A percentile compares a stretch with the other conserved stretches of the same genome.
These are phyloP conservation scores for Sporothrix schenckii DNA, from an alignment of 2,329 filamentous ascomycete genomes.

Conservation along the genomic window DNA sequence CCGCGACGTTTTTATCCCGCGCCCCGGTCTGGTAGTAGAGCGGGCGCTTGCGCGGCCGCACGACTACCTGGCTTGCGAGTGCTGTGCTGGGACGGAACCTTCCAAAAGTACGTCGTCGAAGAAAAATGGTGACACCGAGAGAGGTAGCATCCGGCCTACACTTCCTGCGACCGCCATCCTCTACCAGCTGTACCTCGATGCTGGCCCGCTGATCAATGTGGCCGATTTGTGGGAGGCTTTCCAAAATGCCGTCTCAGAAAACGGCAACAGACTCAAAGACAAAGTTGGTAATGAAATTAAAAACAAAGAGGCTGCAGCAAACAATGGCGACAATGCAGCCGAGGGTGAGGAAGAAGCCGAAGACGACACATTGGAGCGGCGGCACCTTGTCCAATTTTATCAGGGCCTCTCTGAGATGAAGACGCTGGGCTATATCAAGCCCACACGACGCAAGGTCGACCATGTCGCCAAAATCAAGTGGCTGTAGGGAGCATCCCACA, in stretches of 20 bases:
- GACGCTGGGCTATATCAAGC: constrained; percentile 83
- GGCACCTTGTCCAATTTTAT: constrained; percentile 77
- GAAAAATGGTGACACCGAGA: constrained; percentile 40
- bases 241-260: constrained; percentile 58
- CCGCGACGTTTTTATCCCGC: constrained; percentile 73
- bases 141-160: constrained; percentile 58
- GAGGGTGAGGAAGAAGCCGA: constrained; percentile 50
- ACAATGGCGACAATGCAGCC: constrained; percentile 36
- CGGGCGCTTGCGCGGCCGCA: constrained; percentile 71
- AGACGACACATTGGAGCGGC: constrained; percentile 53
- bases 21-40: constrained; percentile 70
- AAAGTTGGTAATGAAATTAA: constrained; percentile 46
- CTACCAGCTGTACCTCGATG: constrained; percentile 79
- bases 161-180: constrained; percentile 72
- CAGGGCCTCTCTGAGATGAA: constrained; percentile 80
- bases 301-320: constrained; percentile 44
- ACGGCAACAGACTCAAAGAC: constrained; percentile 40
- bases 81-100: constrained; percentile 52
- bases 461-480: constrained; percentile 91
- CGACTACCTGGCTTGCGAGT: constrained; percentile 75
- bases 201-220: constrained; percentile 74
- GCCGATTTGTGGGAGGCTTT: constrained; percentile 81
- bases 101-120: not conserved
- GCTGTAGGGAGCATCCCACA: constrained; percentile 47
- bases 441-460: constrained; percentile 87